Base-by-base conservation (phyloP, 169 alveolate species). In the Plasmodium vivax region DNA sequence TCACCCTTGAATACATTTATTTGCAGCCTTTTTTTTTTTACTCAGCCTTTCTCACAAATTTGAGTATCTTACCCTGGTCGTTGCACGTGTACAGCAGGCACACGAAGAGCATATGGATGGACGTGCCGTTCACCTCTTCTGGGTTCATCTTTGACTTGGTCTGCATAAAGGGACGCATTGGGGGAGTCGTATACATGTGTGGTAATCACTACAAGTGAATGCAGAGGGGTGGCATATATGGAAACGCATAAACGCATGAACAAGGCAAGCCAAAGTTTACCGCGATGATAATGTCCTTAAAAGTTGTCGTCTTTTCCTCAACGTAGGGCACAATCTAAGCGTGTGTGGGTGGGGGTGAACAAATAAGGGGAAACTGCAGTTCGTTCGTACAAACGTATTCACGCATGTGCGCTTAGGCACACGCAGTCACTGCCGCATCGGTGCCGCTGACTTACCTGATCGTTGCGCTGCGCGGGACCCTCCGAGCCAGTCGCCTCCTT, bases 71-170 rank as follows among this genome's bases (percentile, higher is more conserved):
- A 88, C 94, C 94, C 68, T 88, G 94, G 30, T 88, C 94, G 27
- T 88, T 88, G 51, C 94, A 88, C n/a, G 94, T 88, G 71, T 88
- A 88, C 38, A 88, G 43, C 36, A 88, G 38, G 36, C 94, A 88
- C 30, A 88, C 94, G 54, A 88, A 88, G 54, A 88, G 91, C 94
- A 88, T 88, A 16, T 88, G 94, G n/a, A 88, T 45, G 19, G 94
- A 88, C 12, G 83, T 77, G 62, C 90, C 85, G 32, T 68, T 88
- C 30, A 81, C 94, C 43, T 88, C 94, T 23, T 84, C 72, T 54
- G 73, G 84, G 43, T 62, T 88, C 56, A 88, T 58, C 73, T 80
- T 88, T 19, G 73, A 41, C 30, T 62, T 88, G 34, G 94, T 88
- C 94, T 88, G 27, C 68, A 23, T 19, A 34, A 68, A 6, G 38